Evolutionary conservation across 2,329 filamentous ascomycete species (phyloP).

Genomic region (Cercospora berteroae): DNA sequence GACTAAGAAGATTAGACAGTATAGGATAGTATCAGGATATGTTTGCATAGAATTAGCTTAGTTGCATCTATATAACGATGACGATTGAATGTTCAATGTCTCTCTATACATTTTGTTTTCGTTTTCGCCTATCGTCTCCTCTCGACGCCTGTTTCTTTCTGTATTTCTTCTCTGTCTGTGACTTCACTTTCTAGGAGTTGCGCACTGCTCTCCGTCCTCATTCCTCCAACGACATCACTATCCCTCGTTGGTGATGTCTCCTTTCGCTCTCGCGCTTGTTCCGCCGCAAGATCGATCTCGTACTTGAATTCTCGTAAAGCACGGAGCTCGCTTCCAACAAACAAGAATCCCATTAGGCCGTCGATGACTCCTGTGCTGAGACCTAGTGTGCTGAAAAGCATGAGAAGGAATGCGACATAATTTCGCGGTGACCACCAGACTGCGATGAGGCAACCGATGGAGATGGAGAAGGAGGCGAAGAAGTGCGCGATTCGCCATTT

Average conservation of each 20-base stretch:
- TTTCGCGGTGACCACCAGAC: conserved; percentile 82
- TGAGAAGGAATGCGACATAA: conserved; percentile 75
- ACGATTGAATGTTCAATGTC: background rate
- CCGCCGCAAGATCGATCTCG: conserved; percentile 73
- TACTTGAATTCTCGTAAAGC: conserved; percentile 88
- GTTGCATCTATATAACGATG: background rate
- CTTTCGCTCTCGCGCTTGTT: conserved; percentile 25
- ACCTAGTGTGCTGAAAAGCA: conserved; percentile 74
- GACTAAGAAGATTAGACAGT: background rate
- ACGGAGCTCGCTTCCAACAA: conserved; percentile 79
- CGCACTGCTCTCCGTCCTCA: background rate
- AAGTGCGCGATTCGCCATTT: conserved; percentile 74
- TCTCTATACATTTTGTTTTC: background rate
- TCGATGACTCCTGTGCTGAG: conserved; percentile 76
- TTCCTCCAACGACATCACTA: background rate
- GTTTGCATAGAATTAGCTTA: background rate
- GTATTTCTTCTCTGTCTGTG: background rate
- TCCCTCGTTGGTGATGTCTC: background rate
- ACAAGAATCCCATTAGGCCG: conserved; percentile 81
- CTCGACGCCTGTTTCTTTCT: background rate
- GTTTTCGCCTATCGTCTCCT: background rate
- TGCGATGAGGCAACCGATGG: conserved; percentile 72
- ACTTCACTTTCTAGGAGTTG: background rate
- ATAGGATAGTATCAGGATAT: background rate
- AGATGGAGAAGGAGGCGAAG: conserved; percentile 61